A percentile compares a stretch with the other conserved stretches of the same genome.
Conservation (phyloP, 1,284 basidiomycete species). For the Dichomitus squalens region DNA sequence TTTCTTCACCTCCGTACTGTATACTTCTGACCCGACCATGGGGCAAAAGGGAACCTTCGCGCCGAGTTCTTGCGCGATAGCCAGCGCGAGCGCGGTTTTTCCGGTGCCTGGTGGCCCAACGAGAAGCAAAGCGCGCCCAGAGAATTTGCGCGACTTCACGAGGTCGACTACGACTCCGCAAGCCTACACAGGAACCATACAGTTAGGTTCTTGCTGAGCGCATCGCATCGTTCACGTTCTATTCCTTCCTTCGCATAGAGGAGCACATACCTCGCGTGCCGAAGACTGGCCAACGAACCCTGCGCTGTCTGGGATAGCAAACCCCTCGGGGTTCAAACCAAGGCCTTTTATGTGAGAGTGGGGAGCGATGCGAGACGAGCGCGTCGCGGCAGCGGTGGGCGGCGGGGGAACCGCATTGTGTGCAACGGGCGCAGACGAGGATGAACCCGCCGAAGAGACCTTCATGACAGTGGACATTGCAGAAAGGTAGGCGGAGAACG, state of each 20-base stretch:
- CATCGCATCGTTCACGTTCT: background rate
- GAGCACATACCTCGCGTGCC: slow-evolving; percentile 79
- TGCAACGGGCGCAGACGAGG: slow-evolving; percentile 57
- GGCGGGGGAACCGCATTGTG: slow-evolving; percentile 76
- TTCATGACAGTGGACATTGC: slow-evolving; percentile 27
- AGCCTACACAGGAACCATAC: slow-evolving; percentile 52
- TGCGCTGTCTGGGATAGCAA: slow-evolving; percentile 71
- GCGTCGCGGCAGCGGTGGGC: slow-evolving; percentile 56
- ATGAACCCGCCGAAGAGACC: slow-evolving; percentile 30
- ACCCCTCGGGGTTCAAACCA: slow-evolving; percentile 86
- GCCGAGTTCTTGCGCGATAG: slow-evolving; percentile 93
- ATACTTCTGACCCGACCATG: slow-evolving; percentile 98
- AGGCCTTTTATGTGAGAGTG: slow-evolving; percentile 97
- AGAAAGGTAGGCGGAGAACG: background rate
- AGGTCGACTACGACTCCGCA: slow-evolving; percentile 92
- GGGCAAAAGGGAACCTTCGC: slow-evolving; percentile 97
- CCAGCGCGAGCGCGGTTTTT: slow-evolving; percentile 94
- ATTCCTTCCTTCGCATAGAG: background rate
- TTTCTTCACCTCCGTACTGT: slow-evolving; percentile 97
- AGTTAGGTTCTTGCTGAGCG: background rate
- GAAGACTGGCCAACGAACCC: slow-evolving; percentile 92
- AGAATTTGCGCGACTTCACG: slow-evolving; percentile 88
- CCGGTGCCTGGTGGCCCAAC: slow-evolving; percentile 93
- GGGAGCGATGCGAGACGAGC: slow-evolving; percentile 86
- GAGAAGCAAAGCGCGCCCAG: slow-evolving; percentile 86